phyloP scores from a whole-genome alignment of 208 protist genomes.

The Lotmaria passim region DNA sequence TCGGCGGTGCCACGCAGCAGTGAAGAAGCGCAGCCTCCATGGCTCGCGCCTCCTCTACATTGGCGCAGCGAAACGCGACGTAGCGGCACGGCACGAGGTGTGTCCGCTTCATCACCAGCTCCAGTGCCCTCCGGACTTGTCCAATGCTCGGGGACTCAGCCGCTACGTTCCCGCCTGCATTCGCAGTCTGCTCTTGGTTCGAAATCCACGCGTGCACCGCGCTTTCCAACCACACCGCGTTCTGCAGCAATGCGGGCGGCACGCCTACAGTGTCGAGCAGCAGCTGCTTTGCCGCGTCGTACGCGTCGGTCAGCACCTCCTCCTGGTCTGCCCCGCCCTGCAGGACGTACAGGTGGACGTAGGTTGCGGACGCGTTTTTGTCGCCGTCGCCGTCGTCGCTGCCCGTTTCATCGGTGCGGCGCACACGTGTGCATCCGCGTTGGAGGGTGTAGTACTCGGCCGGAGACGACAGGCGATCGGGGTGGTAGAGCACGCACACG shows the following conservation, averaged over 20 bases:
- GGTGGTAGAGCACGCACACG: constrained; percentile 36
- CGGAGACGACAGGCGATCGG: constrained; percentile 20
- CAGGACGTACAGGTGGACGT: constrained; percentile 30
- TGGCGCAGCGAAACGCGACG: constrained; percentile 27
- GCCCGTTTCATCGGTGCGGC: constrained; percentile 1
- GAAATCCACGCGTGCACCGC: constrained; percentile 22
- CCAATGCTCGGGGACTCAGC: neutral
- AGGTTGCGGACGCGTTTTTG: too few relatives aligned
- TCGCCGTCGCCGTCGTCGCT: neutral
- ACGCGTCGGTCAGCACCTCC: constrained; percentile 3
- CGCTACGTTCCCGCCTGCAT: neutral
- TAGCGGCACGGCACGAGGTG: constrained; percentile 32
- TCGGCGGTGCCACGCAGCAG: constrained; percentile 18
- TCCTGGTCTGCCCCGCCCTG: constrained; percentile 29
- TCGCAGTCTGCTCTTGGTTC: neutral
- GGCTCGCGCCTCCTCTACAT: constrained; percentile 7
- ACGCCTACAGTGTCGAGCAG: constrained; percentile 17
- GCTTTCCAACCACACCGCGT: constrained; percentile 29
- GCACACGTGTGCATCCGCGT: constrained; percentile 22
- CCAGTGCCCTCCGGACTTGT: constrained; percentile 11
- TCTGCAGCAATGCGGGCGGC: constrained; percentile 18
- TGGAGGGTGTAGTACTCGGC: constrained; percentile 33
- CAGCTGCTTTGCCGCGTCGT: constrained; percentile 10
- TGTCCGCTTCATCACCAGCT: constrained; percentile 2
- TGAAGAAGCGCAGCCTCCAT: constrained; percentile 28